Base-by-base conservation (phyloP, 1,284 basidiomycete genomes). In the Malassezia brasiliensis region DNA sequence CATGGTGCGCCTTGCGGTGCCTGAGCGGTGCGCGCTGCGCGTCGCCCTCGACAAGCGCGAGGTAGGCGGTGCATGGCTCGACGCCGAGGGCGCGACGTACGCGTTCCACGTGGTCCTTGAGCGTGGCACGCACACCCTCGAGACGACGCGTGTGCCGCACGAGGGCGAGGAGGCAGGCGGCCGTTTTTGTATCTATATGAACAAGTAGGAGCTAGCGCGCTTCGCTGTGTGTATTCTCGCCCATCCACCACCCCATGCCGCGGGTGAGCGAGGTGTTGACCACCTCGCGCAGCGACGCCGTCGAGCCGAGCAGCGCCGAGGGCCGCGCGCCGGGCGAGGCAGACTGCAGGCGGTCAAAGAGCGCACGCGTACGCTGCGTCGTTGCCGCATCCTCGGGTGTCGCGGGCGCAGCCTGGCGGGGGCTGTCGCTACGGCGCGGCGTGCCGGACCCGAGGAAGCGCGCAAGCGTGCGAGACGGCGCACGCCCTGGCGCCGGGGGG, bases 171-270 rank as follows among this genome's bases (percentile, higher is more conserved):
- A 31, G 20, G 30, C 25, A n/a, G 35, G 39, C 14, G 31, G 45
- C 31, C 36, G 36, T 2, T 11, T 47, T 5, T 5, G 45, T 34
- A 32, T 47, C 19, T 47, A 47, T 39, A 10, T 53, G 34, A 15
- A 45, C 10, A 40, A 34, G 25, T 53, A 47, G 17, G 15, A 8
- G 22, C n/a, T 15, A 42, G 19, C 12, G 36, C 36, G 36, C 15
- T 25, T 42, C 25, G 30, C 30, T 42, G 37, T 20, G 20, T 38
- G 20, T 12, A 10, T 32, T 17, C 35, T 38, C 47, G 25, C 47
- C 47, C 36, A 49, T 38, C 36, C 35, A 40, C 47, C 47, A 49
- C 12, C 47, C 47, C 36, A 49, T 40, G 20, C 47, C 47, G 32
- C 47, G 47, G 22, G 47, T 36, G 28, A 49, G 19, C 14, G 36